Evolutionary conservation across 345 rosid genomes (phyloP), one percentile per base, ranked within the genome.

Genomic region (Salix brachista): DNA sequence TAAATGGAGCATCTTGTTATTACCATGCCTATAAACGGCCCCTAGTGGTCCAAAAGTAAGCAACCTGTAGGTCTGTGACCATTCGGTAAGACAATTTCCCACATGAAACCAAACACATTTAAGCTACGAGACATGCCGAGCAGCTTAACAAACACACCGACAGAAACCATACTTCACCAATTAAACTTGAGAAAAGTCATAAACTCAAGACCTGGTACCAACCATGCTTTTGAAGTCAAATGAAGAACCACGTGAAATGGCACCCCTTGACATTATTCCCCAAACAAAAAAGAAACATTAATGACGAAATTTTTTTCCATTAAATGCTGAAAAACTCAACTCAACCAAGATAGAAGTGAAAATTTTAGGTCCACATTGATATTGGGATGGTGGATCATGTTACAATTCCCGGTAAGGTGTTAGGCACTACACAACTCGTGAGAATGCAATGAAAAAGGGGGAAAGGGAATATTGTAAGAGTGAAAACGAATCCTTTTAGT

Each of bases 281-380:
- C 44, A 39, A 48, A 71, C 44, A 80, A 56, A 30, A 67, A n/a
- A 26, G 28, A 60, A 21, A 6, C 25, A 52, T 5, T 14, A 36
- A 75, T 21, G 56, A 34, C 58, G 32, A 76, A 32, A 73, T 76
- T 76, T 65, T 65, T 42, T 25, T 18, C 9, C 75, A 71, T 74
- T 73, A 71, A 80, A 60, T 72, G 80, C 50, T 77, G 82, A 78
- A 82, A 74, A 58, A 32, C 66, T 64, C 81, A 69, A 16, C 41
- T 52, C 76, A 9, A 48, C 37, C 36, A 66, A 60, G 46, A 72
- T 10, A 44, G 46, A 69, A 74, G 74, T 7, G 4, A 42, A 26
- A 32, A 56, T 12, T 44, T 68, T 39, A 46, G 75, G 70, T 62
- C 80, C 65, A 73, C 75, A 21, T 48, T 37, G 81, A 39, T 41